A percentile compares a stretch with the other conserved stretches of the same genome.
Conservation (phyloP, 805 yeast species). For the Candida maesae region DNA sequence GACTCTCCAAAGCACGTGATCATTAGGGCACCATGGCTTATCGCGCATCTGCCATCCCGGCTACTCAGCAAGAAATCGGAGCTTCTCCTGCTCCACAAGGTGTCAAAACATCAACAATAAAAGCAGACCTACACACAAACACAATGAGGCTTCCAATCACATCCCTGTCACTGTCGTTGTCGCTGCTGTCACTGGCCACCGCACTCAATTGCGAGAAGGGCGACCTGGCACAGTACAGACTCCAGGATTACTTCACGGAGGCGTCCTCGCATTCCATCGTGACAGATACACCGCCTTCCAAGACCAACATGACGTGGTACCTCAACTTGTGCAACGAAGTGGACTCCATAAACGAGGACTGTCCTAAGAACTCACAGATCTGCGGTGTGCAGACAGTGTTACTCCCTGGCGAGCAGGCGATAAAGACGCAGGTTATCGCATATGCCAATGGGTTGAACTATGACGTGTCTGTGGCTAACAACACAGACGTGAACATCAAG, state of each 20-base stretch:
- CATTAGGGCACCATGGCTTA: constrained; percentile 8
- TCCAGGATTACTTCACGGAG: constrained; percentile 39
- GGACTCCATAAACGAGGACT: constrained; percentile 37
- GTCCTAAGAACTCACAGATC: constrained; percentile 69
- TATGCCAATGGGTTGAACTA: constrained; percentile 42
- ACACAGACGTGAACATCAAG: constrained; percentile 33
- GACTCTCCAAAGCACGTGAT: background rate
- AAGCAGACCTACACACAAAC: background rate
- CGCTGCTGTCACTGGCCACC: background rate
- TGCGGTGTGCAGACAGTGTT: constrained; percentile 68
- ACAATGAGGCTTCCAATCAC: constrained; percentile 1
- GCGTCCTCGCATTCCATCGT: constrained; percentile 38
- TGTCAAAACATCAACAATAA: background rate
- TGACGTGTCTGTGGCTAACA: constrained; percentile 26
- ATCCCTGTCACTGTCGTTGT: background rate
- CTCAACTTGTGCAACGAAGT: constrained; percentile 61
- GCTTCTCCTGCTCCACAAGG: background rate
- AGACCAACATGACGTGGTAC: constrained; percentile 59
- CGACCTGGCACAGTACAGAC: constrained; percentile 17
- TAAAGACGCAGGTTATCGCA: constrained; percentile 61
- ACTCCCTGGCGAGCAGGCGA: constrained; percentile 44
- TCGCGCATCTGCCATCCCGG: constrained; percentile 7
- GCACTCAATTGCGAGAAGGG: constrained; percentile 23
- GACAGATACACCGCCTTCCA: constrained; percentile 76
- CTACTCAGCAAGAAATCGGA: background rate